A percentile compares a stretch with the other conserved stretches of the same genome.
Evolutionary conservation across 352 stramenopile species (phyloP).

Genomic region (Thalassiosira ordinaria): DNA sequence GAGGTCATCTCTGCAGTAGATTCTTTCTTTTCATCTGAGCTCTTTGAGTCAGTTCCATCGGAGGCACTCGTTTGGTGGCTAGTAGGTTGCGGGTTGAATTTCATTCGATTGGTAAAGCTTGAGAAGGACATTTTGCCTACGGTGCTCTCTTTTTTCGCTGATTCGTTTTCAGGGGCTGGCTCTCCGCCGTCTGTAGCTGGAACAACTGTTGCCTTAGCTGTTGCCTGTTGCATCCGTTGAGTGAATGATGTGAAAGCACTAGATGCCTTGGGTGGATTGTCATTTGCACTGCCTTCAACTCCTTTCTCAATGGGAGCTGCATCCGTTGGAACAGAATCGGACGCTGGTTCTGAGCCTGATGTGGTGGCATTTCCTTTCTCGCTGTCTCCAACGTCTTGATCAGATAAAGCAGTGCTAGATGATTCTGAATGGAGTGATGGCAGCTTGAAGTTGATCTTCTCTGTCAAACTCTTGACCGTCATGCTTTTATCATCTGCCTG

Average conservation of each 20-base stretch:
- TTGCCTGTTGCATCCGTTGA: constrained; percentile 36
- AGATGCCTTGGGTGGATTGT: constrained; percentile 16
- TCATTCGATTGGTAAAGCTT: constrained; percentile 14
- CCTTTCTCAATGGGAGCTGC: background rate
- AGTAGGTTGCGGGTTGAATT: background rate
- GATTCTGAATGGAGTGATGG: constrained; percentile 23
- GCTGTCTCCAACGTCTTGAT: background rate
- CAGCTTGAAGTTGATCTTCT: constrained; percentile 38
- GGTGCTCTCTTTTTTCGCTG: background rate
- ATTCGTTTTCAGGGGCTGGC: constrained; percentile 8
- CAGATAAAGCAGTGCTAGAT: constrained; percentile 22
- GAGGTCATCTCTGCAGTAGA: background rate
- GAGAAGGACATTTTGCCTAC: constrained; percentile 26
- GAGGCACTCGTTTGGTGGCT: background rate
- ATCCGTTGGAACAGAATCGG: constrained; percentile 10
- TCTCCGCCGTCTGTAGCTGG: constrained; percentile 1
- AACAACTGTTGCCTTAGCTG: background rate
- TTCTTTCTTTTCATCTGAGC: constrained; percentile 6
- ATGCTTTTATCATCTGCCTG: constrained; percentile 7
- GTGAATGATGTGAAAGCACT: constrained; percentile 35
- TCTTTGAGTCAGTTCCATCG: constrained; percentile 1
- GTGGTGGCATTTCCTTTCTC: constrained; percentile 9
- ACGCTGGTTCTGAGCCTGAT: constrained; percentile 3
- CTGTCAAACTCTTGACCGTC: background rate
- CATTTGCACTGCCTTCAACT: background rate